Conservation (phyloP, 2,329 filamentous ascomycete genomes). For the Penicillium sp. region DNA sequence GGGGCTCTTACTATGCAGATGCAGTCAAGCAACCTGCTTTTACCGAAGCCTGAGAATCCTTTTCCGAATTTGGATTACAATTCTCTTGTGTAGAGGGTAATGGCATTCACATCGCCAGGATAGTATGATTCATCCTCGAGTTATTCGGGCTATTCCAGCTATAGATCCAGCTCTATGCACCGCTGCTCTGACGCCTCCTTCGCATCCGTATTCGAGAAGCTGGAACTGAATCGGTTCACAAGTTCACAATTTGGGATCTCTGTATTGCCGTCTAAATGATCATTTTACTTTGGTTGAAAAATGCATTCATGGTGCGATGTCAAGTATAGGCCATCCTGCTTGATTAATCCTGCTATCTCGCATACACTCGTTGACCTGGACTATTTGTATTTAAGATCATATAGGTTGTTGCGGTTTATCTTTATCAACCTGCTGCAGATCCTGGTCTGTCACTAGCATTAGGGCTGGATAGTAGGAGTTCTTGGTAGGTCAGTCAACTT, state of each 20-base stretch:
- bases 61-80: not conserved
- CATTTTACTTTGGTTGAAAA: too few relatives aligned
- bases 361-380: too few relatives aligned
- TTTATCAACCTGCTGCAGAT: not conserved
- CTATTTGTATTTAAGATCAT: too few relatives aligned
- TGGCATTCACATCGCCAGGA: conserved; percentile 12
- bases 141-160: too few relatives aligned
- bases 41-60: not conserved
- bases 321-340: too few relatives aligned
- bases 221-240: conserved; percentile 4
- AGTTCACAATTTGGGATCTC: not conserved
- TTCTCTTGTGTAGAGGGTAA: not conserved
- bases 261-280: not conserved
- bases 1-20: conserved; percentile 2
- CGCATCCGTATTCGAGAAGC: conserved; percentile 4
- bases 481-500: not conserved
- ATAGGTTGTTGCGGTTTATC: not conserved
- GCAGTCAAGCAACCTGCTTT: not conserved
- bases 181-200: conserved; percentile 3
- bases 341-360: too few relatives aligned
- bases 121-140: conserved; percentile 6
- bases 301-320: too few relatives aligned
- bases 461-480: not conserved
- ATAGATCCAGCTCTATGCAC: not conserved
- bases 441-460: not conserved